Evolutionary conservation across 1,284 basidiomycete species (phyloP), one percentile per base, ranked within the genome.

Genomic region (Boletus mariae): DNA sequence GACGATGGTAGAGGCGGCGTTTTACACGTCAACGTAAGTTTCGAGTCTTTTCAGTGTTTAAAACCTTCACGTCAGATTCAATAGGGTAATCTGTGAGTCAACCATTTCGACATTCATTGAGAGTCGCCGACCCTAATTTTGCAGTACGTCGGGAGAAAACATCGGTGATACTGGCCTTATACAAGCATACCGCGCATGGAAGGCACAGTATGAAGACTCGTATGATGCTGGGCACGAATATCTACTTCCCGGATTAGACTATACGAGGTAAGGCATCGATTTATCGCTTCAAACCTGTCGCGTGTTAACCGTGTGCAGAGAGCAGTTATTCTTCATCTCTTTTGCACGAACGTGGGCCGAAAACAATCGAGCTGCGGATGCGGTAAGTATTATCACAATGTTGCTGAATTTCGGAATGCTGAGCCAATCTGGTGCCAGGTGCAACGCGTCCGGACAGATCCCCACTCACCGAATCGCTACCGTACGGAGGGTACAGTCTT

Each of bases 271-370:
- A 51, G 57, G 13, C 17, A 26, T 45, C 12, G 7, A 25, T 42
- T 1, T n/a, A 15, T n/a, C 2, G 5, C 23, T 32, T 34, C 25
- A 26, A 37, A 3, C 1, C 37, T 40, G 20, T 26, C 5, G n/a
- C 23, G 5, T 17, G n/a, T 41, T 20, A 29, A 53, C 7, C 25
- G n/a, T 40, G 11, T 55, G 15, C 41, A 90, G 88, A 53, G 93
- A 95, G 46, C 93, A 96, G 75, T 73, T 95, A 34, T 96, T 95
- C 75, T 95, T 94, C 76, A 83, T 96, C 54, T 83, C 91, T 1
- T 95, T 90, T 65, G 93, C 77, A 32, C 80, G 84, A 28, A 82
- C 84, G 13, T 93, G 89, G 89, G 88, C 84, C 0, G 77, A 81
- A 61, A 82, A 80, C 57, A 85, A 87, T 70, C 87, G 85, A 59